Base-by-base conservation (phyloP, 2,329 filamentous ascomycete genomes). In the Podosphaera aphanis region DNA sequence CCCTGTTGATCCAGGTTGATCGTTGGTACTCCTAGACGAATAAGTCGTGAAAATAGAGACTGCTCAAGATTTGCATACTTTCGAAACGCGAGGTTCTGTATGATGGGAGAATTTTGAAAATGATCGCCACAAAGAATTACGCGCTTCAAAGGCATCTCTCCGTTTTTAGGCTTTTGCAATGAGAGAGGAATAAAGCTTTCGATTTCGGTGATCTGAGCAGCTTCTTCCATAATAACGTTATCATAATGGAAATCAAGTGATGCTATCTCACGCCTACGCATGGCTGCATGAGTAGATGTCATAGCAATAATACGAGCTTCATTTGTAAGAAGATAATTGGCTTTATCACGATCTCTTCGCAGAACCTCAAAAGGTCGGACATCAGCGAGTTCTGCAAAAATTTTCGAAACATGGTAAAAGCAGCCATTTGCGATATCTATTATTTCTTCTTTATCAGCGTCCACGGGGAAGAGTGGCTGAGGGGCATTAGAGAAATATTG, bases 271-370 rank as follows among this genome's bases (percentile, higher is more conserved):
- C 83, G 77, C 50, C 88, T 71, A 49, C 85, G 77, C 71, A 98
- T 98, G 1, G 90, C 90, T 3, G 90, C 92, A 61, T 98, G 90
- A 0, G 92, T 98, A 3, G 86, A 92, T 16, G 90, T 98, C 92
- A 98, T 98, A 48, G 90, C 92, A 52, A 98, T 79, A 50, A 98
- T 90, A 31, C 90, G 79, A n/a, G 92, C 92, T 62, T 95, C 88
- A 56, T 85, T 94, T 5, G 85, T 80, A 29, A 98, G 72, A 5
- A 98, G 74, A 57, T 98, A 98, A 61, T 95, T 95, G 44, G 86
- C 81, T 64, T 92, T 94, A 60, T 98, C 90, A 31, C 82, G 77
- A 51, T 86, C 82, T 46, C 80, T 79, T 44, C 85, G 77, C 47
- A 98, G 65, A 44, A 98, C 86, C 63, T 98, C 90, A 57, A 98